A percentile compares a stretch with the other conserved stretches of the same genome.
Conservation (phyloP, 345 rosid species). For the Anacardium occidentale region DNA sequence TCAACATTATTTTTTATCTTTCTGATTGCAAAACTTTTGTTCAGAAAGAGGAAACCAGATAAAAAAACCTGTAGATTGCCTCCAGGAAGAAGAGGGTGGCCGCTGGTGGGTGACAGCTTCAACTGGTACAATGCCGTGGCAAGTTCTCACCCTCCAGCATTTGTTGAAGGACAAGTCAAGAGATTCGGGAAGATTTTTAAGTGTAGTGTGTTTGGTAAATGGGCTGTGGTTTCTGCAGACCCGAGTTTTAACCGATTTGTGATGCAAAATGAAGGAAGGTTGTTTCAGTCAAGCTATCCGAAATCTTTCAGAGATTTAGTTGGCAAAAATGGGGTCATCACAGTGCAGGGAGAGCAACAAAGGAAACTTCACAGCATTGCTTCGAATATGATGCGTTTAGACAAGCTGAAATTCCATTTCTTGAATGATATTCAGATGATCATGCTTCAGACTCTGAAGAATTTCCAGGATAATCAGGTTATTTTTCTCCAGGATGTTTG, state of each 20-base stretch:
- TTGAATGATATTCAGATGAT: constrained; percentile 59
- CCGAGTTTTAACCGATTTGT: constrained; percentile 64
- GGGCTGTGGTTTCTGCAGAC: constrained; percentile 76
- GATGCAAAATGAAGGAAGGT: constrained; percentile 77
- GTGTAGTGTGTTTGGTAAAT: constrained; percentile 72
- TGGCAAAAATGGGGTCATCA: constrained; percentile 80
- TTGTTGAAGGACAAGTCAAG: constrained; percentile 59
- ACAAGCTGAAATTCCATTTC: constrained; percentile 67
- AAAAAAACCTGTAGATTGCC: constrained; percentile 33
- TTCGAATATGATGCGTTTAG: constrained; percentile 72
- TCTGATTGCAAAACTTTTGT: constrained; percentile 2
- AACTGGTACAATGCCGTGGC: constrained; percentile 79
- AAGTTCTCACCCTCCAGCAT: constrained; percentile 70
- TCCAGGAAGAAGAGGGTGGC: constrained; percentile 81
- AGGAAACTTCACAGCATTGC: constrained; percentile 77
- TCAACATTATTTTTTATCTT: neutral
- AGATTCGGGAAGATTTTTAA: constrained; percentile 75
- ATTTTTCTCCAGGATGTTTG: constrained; percentile 75
- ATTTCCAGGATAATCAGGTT: constrained; percentile 44
- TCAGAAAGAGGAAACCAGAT: constrained; percentile 1
- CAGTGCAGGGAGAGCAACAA: constrained; percentile 75
- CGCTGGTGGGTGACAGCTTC: constrained; percentile 66
- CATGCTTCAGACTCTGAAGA: constrained; percentile 44
- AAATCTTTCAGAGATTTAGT: constrained; percentile 84
- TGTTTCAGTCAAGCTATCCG: constrained; percentile 84